Evolutionary conservation across 352 stramenopile genomes (phyloP), one percentile per base, ranked within the genome.

Genomic region (Phytophthora chlamydospora): DNA sequence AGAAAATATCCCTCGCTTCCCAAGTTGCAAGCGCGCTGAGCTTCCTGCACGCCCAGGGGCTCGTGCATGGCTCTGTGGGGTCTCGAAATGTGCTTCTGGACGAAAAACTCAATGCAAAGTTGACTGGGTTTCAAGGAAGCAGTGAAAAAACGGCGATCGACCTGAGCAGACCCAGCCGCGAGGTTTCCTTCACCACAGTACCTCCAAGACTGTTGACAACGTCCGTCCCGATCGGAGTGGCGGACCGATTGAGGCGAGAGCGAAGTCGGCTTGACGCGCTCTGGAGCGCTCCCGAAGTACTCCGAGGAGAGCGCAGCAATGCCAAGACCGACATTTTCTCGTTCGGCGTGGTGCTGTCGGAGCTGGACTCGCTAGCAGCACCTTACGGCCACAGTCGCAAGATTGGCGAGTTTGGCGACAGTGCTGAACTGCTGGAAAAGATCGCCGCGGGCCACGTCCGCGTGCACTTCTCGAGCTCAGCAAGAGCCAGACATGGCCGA

Each of bases 321-420:
- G 63, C 76, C 3, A 76, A 73, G 57, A 68, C 75, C 42, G 79
- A 89, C 63, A 49, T 89, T 6, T 89, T 82, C 42, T 81, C 74
- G 10, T 76, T 89, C 35, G 79, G 76, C 34, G 59, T 89, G n/a
- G 46, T 89, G 50, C 55, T 89, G 2, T 76, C 74, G 2, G 79
- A 86, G 55, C 48, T 89, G 16, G 79, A 85, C 55, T 69, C 75
- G 24, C 27, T 63, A 0, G 48, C 58, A 9, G 13, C 49, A 1
- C 56, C 63, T 12, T 77, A 77, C 47, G 59, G 55, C 19, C 50
- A 63, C 33, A 55, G n/a, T 12, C 41, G 38, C 14, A 53, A 31
- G 13, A 54, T 58, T 14, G 41, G 57, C n/a, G 57, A 50, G 33
- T 40, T 58, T 6, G 42, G 44, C 1, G 49, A 66, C 11, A 64